Base-by-base conservation (phyloP, 2,329 filamentous ascomycete species). In the Erysiphe pisi region DNA sequence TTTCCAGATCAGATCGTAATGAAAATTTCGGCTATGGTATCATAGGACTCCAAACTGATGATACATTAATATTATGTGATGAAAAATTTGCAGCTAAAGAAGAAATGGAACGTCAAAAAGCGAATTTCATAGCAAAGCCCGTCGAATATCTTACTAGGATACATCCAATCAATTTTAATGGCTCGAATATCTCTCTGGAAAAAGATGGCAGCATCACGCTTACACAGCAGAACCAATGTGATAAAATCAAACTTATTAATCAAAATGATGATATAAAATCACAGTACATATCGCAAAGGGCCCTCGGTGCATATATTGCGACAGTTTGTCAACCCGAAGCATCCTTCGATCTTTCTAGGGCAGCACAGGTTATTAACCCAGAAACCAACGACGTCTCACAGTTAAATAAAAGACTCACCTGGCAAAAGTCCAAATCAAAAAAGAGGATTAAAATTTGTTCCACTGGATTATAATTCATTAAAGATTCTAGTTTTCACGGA, bases 301-400 rank as follows among this genome's bases (percentile, higher is more conserved):
- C 36, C 31, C 71, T 43, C 25, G 36, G 71, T 22, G 71, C 71
- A 20, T 75, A 75, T 47, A n/a, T 75, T 47, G 71, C 49, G n/a
- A 63, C 58, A 63, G 58, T 63, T 28, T 63, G 58, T 63, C 58
- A 63, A 28, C 58, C 58, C 58, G 70, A 78, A 49, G 47, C 74
- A 58, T 28, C 61, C 52, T 78, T 77, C 56, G 43, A 77, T 47
- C 65, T 78, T 11, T 77, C 74, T 1, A 65, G 73, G 52, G 74
- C 74, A 76, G 28, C 71, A 68, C n/a, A 75, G 49, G 31, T 43
- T 9, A 47, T 45, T 25, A n/a, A 75, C 43, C 71, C 71, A 28
- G 47, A 47, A 47, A 28, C 22, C 22, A 43, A 75, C 22, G 74
- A 76, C 18, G 49, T 40, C 20, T 28, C 47, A 11, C 20, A 22